Evolutionary conservation across 805 yeast species (phyloP).

Genomic region (Citeromyces nyonsensis): DNA sequence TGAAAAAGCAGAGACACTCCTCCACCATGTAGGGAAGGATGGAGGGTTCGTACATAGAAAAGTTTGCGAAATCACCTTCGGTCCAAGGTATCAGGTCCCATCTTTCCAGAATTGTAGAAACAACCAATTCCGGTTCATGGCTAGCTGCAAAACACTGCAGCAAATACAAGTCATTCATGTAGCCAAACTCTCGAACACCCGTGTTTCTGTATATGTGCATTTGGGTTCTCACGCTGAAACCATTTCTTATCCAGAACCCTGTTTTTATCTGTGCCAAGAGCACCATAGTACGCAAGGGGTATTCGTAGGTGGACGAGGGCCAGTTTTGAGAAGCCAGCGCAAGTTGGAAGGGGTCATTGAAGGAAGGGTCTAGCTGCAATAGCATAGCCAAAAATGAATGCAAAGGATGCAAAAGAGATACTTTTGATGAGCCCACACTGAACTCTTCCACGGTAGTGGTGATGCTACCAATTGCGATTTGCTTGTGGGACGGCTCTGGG

Average conservation of each 20-base stretch:
- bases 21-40: constrained; percentile 54
- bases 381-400: constrained; percentile 64
- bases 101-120: constrained; percentile 43
- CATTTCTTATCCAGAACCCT: constrained; percentile 93
- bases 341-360: constrained; percentile 8
- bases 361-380: constrained; percentile 31
- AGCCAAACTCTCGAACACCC: constrained; percentile 74
- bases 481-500: no score
- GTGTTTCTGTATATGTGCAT: constrained; percentile 64
- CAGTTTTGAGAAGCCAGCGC: neutral
- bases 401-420: constrained; percentile 69
- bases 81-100: constrained; percentile 56
- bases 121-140: constrained; percentile 34
- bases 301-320: constrained; percentile 29
- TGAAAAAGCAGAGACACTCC: constrained; percentile 58
- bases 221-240: constrained; percentile 67
- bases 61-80: constrained; percentile 18
- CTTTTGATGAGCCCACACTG: constrained; percentile 26
- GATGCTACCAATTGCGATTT: constrained; percentile 5
- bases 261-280: constrained; percentile 71
- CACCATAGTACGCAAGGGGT: constrained; percentile 65
- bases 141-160: constrained; percentile 46
- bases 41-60: constrained; percentile 25
- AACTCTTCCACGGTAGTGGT: constrained; percentile 14
- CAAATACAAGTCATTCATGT: constrained; percentile 59